Evolutionary conservation across 1,284 basidiomycete genomes (phyloP).

Genomic region (Marasmius sp.): DNA sequence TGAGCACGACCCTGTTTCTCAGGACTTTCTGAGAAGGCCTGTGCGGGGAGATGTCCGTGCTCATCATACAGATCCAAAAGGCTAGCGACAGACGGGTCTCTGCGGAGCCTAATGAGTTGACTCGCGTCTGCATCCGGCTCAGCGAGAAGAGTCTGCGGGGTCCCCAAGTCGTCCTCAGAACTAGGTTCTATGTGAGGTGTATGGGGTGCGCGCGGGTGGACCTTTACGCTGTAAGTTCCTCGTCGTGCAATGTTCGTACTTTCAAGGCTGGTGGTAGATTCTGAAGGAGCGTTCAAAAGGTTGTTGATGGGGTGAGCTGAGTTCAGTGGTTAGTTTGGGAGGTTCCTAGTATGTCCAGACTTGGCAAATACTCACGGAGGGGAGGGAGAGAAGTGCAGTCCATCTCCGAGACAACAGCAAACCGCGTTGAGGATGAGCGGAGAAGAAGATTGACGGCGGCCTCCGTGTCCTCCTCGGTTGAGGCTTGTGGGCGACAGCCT

Average conservation of each 20-base stretch:
- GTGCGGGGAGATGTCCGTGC: constrained; percentile 57
- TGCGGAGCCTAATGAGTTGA: constrained; percentile 59
- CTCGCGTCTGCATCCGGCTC: constrained; percentile 46
- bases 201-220: constrained; percentile 61
- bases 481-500: constrained; percentile 1
- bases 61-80: constrained; percentile 72
- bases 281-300: constrained; percentile 45
- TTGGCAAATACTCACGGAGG: constrained; percentile 52
- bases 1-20: constrained; percentile 50
- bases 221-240: constrained; percentile 68
- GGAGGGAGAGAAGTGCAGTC: constrained; percentile 61
- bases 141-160: constrained; percentile 20
- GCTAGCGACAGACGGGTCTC: constrained; percentile 75
- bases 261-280: constrained; percentile 46
- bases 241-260: constrained; percentile 48
- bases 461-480: constrained; percentile 53
- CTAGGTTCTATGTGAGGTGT: constrained; percentile 55
- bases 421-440: constrained; percentile 70
- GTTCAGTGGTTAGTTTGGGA: neutral
- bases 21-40: constrained; percentile 65
- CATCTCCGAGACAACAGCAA: constrained; percentile 51
- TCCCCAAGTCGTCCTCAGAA: constrained; percentile 19
- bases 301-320: constrained; percentile 68
- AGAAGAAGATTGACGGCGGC: constrained; percentile 61
- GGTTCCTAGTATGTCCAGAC: neutral